Evolutionary conservation across 192 early-diverging fungal species (phyloP).

Genomic region (Podila clonocystis): DNA sequence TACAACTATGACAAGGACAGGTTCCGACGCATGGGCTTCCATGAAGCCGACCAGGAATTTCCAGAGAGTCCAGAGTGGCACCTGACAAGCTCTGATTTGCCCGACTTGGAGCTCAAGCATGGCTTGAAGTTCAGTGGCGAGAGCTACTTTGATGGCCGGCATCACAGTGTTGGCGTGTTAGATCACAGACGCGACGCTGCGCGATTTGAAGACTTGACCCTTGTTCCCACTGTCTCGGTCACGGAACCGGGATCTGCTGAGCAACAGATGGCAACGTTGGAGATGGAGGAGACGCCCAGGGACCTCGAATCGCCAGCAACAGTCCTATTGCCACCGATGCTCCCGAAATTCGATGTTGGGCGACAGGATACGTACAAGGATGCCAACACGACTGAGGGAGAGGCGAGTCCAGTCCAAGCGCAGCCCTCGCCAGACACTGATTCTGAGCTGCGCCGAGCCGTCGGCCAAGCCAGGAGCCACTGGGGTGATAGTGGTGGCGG

Average conservation of each 20-base stretch:
- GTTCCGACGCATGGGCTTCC: background rate
- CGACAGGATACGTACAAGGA: background rate
- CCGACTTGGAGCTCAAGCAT: conserved; percentile 6
- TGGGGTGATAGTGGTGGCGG: background rate
- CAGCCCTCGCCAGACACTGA: background rate
- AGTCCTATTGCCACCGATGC: background rate
- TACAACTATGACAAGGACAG: conserved; percentile 10
- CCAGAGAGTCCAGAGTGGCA: conserved; percentile 32
- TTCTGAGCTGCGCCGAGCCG: background rate
- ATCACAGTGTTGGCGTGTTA: background rate
- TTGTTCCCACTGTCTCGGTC: background rate
- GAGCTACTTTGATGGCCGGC: background rate
- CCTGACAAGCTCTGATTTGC: conserved; percentile 13
- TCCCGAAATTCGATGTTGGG: background rate
- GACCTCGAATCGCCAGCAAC: background rate
- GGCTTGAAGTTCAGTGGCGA: background rate
- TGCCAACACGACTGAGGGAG: background rate
- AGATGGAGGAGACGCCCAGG: background rate
- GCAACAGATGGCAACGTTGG: no score
- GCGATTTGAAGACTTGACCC: background rate
- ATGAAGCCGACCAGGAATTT: background rate
- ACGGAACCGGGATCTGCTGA: background rate
- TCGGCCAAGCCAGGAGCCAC: background rate
- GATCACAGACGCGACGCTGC: background rate
- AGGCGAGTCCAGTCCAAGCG: background rate